These are phyloP conservation scores for Biancaea sappan DNA, from an alignment of 306 rosid genomes.

Conservation along the genomic window DNA sequence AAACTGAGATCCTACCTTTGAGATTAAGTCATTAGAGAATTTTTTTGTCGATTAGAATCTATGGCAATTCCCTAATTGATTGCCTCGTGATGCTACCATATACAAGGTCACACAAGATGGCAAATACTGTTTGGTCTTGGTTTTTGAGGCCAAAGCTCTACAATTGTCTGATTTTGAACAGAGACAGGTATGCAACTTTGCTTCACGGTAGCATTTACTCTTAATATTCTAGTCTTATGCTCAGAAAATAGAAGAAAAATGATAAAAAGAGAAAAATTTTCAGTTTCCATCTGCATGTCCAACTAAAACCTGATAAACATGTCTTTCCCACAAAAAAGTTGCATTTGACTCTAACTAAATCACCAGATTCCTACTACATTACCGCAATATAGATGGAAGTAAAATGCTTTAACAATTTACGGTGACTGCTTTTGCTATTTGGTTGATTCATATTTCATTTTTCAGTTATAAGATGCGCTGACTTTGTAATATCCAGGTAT, in stretches of 20 bases:
- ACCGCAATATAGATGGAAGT: background rate
- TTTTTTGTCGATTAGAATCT: constrained; percentile 10
- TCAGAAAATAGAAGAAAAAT: constrained; percentile 7
- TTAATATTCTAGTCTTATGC: background rate
- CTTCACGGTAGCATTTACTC: constrained; percentile 22
- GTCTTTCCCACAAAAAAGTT: background rate
- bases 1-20: constrained; percentile 19
- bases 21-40: background rate
- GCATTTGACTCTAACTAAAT: constrained; percentile 6
- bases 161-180: constrained; percentile 81
- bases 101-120: constrained; percentile 82
- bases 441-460: constrained; percentile 3
- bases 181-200: constrained; percentile 67
- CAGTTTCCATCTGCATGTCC: background rate
- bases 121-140: constrained; percentile 75
- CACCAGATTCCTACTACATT: background rate
- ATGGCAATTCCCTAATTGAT: constrained; percentile 12
- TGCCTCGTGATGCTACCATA: constrained; percentile 29
- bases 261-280: no score
- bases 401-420: background rate
- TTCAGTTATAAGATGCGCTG: constrained; percentile 15
- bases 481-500: constrained; percentile 3
- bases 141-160: constrained; percentile 81
- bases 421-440: constrained; percentile 19
- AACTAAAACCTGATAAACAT: background rate